A percentile compares a stretch with the other conserved stretches of the same genome.
Conservation (phyloP, 768 basidiomycete species). For the Phaffia tasmanica region DNA sequence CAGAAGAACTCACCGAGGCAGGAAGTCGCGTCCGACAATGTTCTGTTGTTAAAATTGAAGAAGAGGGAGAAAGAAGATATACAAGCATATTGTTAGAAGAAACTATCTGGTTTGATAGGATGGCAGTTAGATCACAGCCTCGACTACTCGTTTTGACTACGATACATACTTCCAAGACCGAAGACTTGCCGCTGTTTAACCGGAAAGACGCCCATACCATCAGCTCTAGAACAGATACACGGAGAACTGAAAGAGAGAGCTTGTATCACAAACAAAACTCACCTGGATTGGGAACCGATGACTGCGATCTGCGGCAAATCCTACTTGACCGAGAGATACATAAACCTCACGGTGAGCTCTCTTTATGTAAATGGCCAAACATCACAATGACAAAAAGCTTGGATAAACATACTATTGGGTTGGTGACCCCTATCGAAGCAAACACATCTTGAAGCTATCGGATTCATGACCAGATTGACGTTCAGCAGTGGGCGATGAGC, state of each 20-base stretch:
- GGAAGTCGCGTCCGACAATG: constrained; percentile 94
- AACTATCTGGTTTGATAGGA: too few relatives aligned
- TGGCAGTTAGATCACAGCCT: too few relatives aligned
- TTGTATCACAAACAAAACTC: background rate
- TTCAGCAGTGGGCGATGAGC: background rate
- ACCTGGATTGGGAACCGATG: constrained; percentile 41
- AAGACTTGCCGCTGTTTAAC: constrained; percentile 39
- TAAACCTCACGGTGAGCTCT: background rate
- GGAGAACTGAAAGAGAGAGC: background rate
- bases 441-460: constrained; percentile 26
- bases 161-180: constrained; percentile 40
- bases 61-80: background rate
- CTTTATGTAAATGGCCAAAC: background rate
- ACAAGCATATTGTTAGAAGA: background rate
- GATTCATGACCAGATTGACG: background rate
- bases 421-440: constrained; percentile 37
- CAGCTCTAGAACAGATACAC: background rate
- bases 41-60: constrained; percentile 48
- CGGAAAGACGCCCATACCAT: background rate
- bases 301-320: constrained; percentile 44
- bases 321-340: constrained; percentile 25
- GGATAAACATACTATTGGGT: constrained; percentile 33
- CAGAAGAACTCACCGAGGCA: constrained; percentile 46
- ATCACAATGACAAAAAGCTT: constrained; percentile 20
- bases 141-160: too few relatives aligned